These are phyloP conservation scores for Phialocephala subalpina DNA, from an alignment of 2,329 filamentous ascomycete species.

Conservation along the genomic window DNA sequence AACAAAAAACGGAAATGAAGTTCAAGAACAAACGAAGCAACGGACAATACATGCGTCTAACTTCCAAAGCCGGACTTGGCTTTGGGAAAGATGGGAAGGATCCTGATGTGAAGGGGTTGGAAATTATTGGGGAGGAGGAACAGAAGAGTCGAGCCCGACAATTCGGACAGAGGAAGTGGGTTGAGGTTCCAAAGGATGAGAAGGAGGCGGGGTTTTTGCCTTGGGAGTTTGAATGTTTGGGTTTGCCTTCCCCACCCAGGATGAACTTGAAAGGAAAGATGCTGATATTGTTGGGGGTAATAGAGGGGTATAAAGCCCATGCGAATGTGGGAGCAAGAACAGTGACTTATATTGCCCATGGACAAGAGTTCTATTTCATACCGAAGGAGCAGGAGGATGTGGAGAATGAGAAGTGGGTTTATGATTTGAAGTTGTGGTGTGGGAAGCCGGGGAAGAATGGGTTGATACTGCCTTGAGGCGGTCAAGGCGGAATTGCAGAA, in stretches of 20 bases:
- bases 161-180: background rate
- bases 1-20: background rate
- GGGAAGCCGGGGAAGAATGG: conserved; percentile 17
- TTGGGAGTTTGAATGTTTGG: conserved; percentile 14
- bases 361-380: conserved; percentile 26
- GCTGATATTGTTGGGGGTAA: too few species aligned
- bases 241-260: too few species aligned
- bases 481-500: too few species aligned
- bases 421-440: conserved; percentile 30
- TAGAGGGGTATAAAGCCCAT: conserved; percentile 24
- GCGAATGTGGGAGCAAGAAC: conserved; percentile 28
- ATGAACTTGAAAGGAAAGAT: too few species aligned
- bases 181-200: background rate
- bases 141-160: background rate
- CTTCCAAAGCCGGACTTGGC: background rate
- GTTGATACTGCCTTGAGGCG: conserved; percentile 3
- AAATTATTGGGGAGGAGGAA: background rate
- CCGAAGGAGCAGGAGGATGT: conserved; percentile 30
- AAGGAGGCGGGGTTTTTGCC: conserved; percentile 5
- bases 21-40: background rate
- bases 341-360: conserved; percentile 28
- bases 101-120: background rate
- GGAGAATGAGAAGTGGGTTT: conserved; percentile 25
- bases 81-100: background rate
- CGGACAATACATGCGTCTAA: background rate